Evolutionary conservation across 805 yeast species (phyloP).

Genomic region (Pichia gijzeniarum): DNA sequence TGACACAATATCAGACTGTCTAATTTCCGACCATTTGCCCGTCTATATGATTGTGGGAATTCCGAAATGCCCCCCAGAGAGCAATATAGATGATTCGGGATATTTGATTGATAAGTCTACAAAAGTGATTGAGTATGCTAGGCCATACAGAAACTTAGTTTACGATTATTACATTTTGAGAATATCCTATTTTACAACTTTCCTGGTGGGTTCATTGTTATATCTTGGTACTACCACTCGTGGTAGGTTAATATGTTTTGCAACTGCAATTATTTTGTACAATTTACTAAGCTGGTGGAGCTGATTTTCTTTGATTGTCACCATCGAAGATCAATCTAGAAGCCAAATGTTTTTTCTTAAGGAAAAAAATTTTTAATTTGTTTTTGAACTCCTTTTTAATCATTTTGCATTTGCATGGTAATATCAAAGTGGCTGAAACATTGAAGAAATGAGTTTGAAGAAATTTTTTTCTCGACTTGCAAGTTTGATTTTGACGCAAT

Average conservation of each 20-base stretch:
- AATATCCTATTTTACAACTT: constrained; percentile 14
- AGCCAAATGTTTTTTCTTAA: no score
- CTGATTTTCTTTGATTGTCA: no score
- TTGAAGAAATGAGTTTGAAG: no score
- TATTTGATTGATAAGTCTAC: constrained; percentile 8
- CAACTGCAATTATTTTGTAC: constrained; percentile 9
- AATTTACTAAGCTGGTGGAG: constrained; percentile 5
- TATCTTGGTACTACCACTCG: constrained; percentile 15
- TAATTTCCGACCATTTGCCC: constrained; percentile 75
- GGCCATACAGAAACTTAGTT: constrained; percentile 16
- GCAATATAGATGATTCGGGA: not conserved
- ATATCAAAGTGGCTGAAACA: no score
- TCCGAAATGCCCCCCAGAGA: constrained; percentile 20
- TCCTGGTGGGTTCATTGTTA: constrained; percentile 12
- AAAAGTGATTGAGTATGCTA: constrained; percentile 19
- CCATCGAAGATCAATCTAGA: no score
- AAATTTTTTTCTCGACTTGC: no score
- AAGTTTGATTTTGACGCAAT: no score
- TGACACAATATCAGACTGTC: constrained; percentile 39
- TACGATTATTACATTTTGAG: constrained; percentile 14
- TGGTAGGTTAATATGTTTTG: constrained; percentile 18
- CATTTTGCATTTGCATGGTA: no score
- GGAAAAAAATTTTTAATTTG: no score
- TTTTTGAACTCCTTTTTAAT: no score
- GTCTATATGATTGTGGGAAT: constrained; percentile 49